Base-by-base conservation (phyloP, 495 filamentous ascomycete genomes). In the Paragyromitra xinjiangensis region DNA sequence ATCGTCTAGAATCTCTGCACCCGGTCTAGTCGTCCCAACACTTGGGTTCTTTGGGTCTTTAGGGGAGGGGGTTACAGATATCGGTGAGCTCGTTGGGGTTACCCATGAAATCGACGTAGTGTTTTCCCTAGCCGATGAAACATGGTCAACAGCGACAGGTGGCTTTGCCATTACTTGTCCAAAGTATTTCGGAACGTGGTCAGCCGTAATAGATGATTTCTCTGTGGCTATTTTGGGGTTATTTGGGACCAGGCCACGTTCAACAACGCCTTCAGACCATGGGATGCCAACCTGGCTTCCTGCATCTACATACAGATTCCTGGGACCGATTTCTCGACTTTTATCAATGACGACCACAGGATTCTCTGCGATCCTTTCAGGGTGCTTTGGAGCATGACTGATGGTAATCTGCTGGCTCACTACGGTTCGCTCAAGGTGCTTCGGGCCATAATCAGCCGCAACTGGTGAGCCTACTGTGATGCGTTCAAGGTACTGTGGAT, bases 31-130 rank as follows among this genome's bases (percentile, higher is more conserved):
- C 4, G 59, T 71, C 2, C 69, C 69, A 26, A 42, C 11, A 14
- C n/a, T 73, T 8, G 70, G 62, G 37, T 56, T 29, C 6, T 45
- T 56, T 8, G 39, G 62, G 45, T 56, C 61, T 24, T 67, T 11
- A 16, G 24, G 34, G 22, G 44, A 55, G 6, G 34, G 6, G 29
- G n/a, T n/a, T 37, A n/a, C 8, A 40, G 14, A 39, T n/a, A 39
- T 34, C 22, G 53, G 40, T 9, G 26, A 22, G 42, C 26, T 40
- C 8, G 44, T 45, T 50, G 56, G 56, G 3, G 68, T 62, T n/a
- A 39, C 16, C 56, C 42, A 50, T 40, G 56, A 24, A 5, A 14
- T 39, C 7, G 26, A 7, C 6, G 34, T 19, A 14, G 39, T 2
- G 2, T 3, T 6, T 37, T 22, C 14, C 14, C 11, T 7, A 19